Conservation (phyloP, 768 basidiomycete species). For the Lactarius vividus region DNA sequence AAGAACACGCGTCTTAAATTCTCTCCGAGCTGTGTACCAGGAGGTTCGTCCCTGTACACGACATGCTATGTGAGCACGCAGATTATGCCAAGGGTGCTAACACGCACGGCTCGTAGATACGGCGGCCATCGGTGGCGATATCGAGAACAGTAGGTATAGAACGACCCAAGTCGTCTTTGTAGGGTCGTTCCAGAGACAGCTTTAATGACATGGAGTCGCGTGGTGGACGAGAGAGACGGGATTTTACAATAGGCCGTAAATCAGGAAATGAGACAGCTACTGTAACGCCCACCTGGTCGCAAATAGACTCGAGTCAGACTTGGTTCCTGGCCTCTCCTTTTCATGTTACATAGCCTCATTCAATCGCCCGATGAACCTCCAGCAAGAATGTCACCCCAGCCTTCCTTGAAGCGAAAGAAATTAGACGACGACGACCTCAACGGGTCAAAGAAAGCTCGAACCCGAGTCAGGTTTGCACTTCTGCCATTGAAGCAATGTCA, state of each 20-base stretch:
- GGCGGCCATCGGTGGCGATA: constrained; percentile 66
- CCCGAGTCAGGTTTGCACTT: constrained; percentile 65
- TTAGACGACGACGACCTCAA: constrained; percentile 47
- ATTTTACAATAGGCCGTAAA: not conserved
- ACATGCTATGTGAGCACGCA: constrained; percentile 9
- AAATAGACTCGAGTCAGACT: not conserved
- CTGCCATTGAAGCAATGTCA: not conserved
- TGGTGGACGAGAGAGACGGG: constrained; percentile 7
- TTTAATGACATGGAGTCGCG: constrained; percentile 54
- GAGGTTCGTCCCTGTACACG: constrained; percentile 42
- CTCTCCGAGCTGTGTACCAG: constrained; percentile 57
- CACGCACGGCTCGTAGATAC: constrained; percentile 69
- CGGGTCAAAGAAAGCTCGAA: constrained; percentile 61
- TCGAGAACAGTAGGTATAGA: constrained; percentile 62
- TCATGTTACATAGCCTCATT: constrained; percentile 8
- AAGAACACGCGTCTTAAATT: constrained; percentile 66
- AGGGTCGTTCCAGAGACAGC: constrained; percentile 74
- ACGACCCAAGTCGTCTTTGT: constrained; percentile 73
- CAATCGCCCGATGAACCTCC: constrained; percentile 16
- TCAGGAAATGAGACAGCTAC: no score
- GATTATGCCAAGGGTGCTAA: not conserved
- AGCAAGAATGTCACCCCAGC: constrained; percentile 18
- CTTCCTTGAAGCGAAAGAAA: constrained; percentile 58
- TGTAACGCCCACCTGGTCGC: no score
- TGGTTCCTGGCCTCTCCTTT: not conserved